Evolutionary conservation across 495 filamentous ascomycete genomes (phyloP).

Genomic region (Sporormia fimetaria): DNA sequence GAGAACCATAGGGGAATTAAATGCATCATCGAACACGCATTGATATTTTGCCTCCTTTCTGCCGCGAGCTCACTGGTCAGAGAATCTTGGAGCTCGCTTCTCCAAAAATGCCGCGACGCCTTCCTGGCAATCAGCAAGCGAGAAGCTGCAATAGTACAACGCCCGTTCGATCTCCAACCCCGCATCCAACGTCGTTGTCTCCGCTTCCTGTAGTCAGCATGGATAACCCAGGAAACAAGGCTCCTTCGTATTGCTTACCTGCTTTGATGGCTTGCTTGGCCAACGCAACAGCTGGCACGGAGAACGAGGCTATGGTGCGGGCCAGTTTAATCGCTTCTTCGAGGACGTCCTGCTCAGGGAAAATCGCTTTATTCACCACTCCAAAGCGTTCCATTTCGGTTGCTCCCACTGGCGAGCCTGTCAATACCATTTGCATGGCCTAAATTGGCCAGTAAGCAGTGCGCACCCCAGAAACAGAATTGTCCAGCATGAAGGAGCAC

Average conservation of each 20-base stretch:
- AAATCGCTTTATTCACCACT: constrained; percentile 13
- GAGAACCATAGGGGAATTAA: no score
- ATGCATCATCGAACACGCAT: no score
- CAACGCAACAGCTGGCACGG: constrained; percentile 9
- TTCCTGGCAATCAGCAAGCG: constrained; percentile 13
- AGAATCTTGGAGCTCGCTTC: constrained; percentile 8
- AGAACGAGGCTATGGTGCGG: constrained; percentile 8
- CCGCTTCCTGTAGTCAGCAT: constrained; percentile 7
- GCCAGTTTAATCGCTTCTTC: constrained; percentile 9
- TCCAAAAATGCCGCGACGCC: constrained; percentile 14
- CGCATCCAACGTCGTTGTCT: constrained; percentile 10
- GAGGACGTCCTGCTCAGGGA: constrained; percentile 8
- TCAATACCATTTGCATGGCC: constrained; percentile 22
- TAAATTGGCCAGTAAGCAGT: no score
- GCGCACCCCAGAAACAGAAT: no score
- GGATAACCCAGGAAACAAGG: neutral
- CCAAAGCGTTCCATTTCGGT: constrained; percentile 16
- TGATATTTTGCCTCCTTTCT: no score
- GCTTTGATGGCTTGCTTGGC: constrained; percentile 13
- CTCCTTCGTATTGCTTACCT: constrained; percentile 7
- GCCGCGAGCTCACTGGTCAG: constrained; percentile 4
- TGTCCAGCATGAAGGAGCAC: no score
- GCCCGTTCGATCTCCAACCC: constrained; percentile 15
- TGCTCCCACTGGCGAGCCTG: constrained; percentile 6
- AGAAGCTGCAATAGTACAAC: constrained; percentile 15